Conservation (phyloP, 345 rosid genomes). For the Arabis alpina region DNA sequence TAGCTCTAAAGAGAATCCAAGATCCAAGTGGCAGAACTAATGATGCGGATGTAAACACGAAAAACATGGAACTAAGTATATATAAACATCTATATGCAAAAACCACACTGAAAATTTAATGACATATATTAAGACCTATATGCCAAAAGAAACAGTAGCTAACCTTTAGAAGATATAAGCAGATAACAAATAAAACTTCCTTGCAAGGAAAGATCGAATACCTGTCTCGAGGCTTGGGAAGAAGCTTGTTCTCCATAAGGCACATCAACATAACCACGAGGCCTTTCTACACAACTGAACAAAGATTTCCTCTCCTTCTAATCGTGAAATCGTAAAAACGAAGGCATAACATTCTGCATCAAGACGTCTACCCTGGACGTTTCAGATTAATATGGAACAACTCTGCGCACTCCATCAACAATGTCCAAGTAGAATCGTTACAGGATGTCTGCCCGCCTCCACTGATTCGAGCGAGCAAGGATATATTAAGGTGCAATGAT, state of each 20-base stretch:
- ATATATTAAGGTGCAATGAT: conserved; percentile 31
- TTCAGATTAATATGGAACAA: neutral
- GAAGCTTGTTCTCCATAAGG: conserved; percentile 7
- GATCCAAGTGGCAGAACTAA: conserved; percentile 4
- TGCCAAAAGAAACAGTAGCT: conserved; percentile 22
- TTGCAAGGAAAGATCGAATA: conserved; percentile 27
- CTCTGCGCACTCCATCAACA: conserved; percentile 13
- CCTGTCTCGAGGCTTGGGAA: conserved; percentile 31
- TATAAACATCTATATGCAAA: conserved; percentile 3
- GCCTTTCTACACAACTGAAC: no score
- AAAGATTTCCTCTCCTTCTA: conserved; percentile 7
- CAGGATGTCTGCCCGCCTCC: conserved; percentile 27
- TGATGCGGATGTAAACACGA: conserved; percentile 12
- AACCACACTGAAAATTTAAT: neutral
- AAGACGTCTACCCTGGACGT: conserved; percentile 10
- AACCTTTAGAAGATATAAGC: conserved; percentile 18
- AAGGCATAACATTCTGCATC: conserved; percentile 18
- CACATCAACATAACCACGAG: conserved; percentile 31
- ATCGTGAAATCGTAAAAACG: conserved; percentile 4
- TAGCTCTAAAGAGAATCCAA: conserved; percentile 10
- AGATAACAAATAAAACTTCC: conserved; percentile 2
- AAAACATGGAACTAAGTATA: neutral
- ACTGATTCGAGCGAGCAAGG: conserved; percentile 35
- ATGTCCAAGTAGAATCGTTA: conserved; percentile 1
- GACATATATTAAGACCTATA: conserved; percentile 27